Evolutionary conservation across 768 basidiomycete species (phyloP).

Genomic region (Pulveroboletus sp.): DNA sequence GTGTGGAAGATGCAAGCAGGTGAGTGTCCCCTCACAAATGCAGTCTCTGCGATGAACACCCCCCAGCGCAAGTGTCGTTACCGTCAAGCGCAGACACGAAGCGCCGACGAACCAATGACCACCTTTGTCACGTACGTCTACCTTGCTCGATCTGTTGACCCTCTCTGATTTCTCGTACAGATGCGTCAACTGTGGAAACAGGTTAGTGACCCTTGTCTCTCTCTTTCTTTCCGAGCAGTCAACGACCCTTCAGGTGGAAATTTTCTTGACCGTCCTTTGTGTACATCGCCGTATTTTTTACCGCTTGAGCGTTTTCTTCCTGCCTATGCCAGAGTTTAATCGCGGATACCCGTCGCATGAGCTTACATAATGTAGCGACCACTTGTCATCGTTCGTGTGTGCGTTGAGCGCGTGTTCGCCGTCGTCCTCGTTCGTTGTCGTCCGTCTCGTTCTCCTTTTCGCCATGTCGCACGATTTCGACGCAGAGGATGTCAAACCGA

Average conservation of each 20-base stretch:
- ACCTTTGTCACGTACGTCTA: conserved; percentile 80
- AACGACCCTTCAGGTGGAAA: conserved; percentile 45
- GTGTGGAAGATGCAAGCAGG: conserved; percentile 91
- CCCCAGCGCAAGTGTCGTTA: conserved; percentile 79
- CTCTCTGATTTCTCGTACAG: conserved; percentile 27
- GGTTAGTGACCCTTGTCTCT: conserved; percentile 33
- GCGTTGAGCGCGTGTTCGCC: conserved; percentile 11
- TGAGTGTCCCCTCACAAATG: conserved; percentile 20
- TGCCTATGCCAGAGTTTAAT: conserved; percentile 14
- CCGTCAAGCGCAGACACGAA: conserved; percentile 94
- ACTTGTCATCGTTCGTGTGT: conserved; percentile 9
- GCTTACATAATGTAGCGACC: conserved; percentile 19
- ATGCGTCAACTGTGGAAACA: conserved; percentile 64
- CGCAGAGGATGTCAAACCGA: conserved; percentile 57
- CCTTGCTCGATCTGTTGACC: neutral
- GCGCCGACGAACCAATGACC: conserved; percentile 99
- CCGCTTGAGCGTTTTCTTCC: neutral
- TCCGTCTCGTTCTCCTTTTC: neutral
- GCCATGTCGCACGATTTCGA: conserved; percentile 31
- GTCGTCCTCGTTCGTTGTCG: too few species aligned
- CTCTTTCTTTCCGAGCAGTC: neutral
- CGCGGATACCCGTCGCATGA: conserved; percentile 17
- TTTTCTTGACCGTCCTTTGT: conserved; percentile 43
- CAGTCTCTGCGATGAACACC: neutral
- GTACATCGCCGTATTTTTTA: conserved; percentile 5